Base-by-base conservation (phyloP, 1,284 basidiomycete species). In the Cutaneotrichosporon cutaneum region DNA sequence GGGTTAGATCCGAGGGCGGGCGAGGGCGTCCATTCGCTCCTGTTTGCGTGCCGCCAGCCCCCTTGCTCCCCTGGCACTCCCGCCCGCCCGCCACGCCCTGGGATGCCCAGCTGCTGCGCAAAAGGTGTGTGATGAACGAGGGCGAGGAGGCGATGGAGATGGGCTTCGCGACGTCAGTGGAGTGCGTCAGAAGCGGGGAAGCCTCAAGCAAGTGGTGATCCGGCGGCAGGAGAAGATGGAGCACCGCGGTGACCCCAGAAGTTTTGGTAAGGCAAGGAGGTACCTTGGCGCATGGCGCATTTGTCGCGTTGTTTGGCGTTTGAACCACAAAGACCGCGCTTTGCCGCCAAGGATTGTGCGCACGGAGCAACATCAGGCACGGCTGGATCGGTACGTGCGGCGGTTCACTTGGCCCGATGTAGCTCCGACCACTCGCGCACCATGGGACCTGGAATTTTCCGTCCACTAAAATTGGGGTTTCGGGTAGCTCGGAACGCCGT, bases 381-480 rank as follows among this genome's bases (percentile, higher is more conserved):
- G 14, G 5, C 21, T 14, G 13, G 21, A 13, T 21, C 10, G 39
- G 39, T 42, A n/a, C 1, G 22, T 2, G n/a, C 35, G 13, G 33
- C 24, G 33, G 35, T 35, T 35, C 35, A 11, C 33, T 54, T 54
- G 11, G 35, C 24, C 52, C 52, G 52, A 54, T 26, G 52, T 54
- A 54, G 52, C 52, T 54, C 52, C 52, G 52, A 54, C 13, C 11
- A 13, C n/a, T 36, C 35, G 16, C 4, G 18, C n/a, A n/a, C n/a
- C 16, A 16, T 4, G 39, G 39, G 18, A 42, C 39, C 3, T 42
- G 18, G 39, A 9, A 42, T 7, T 18, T 4, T 42, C 1, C 7
- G 16, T 18, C 18, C 39, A 27, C 22, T 11, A 26, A 48, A 48
- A 48, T 24, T 48, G 45, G 45, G 22, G 45, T 24, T n/a, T 16